A percentile compares a stretch with the other conserved stretches of the same genome.
These are phyloP conservation scores for Alternaria brassicae DNA, from an alignment of 2,329 filamentous ascomycete species.

Conservation along the genomic window DNA sequence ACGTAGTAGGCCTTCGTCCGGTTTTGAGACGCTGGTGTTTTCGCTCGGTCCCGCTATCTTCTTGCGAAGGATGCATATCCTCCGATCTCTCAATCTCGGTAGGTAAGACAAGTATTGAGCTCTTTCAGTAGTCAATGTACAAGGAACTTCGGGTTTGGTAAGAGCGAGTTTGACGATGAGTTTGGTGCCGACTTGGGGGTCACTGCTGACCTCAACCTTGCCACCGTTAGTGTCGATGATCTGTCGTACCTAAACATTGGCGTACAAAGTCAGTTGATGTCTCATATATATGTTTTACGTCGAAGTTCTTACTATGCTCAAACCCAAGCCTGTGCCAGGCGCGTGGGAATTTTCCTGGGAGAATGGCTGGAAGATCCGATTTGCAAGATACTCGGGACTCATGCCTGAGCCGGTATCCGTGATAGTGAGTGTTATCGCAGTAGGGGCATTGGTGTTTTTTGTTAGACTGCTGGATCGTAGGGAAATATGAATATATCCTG, in stretches of 20 bases:
- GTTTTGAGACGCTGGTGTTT: constrained; percentile 4
- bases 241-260: constrained; percentile 22
- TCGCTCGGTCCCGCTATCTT: background rate
- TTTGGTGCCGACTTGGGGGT: constrained; percentile 25
- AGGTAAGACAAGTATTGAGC: constrained; percentile 25
- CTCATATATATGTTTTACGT: background rate
- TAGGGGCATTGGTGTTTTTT: constrained; percentile 7
- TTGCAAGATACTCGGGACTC: constrained; percentile 41
- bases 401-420: constrained; percentile 47
- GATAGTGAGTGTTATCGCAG: constrained; percentile 45
- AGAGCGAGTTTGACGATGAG: constrained; percentile 30
- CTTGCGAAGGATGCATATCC: constrained; percentile 37
- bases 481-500: constrained; percentile 40
- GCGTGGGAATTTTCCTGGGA: constrained; percentile 42
- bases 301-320: constrained; percentile 17
- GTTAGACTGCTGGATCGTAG: constrained; percentile 22
- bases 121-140: constrained; percentile 5
- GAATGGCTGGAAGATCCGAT: constrained; percentile 45
- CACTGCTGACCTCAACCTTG: constrained; percentile 38
- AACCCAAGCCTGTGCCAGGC: constrained; percentile 34
- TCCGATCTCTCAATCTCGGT: constrained; percentile 28
- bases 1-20: constrained; percentile 23
- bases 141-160: constrained; percentile 6
- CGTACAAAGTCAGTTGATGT: background rate
- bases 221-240: constrained; percentile 40